These are phyloP conservation scores for Aspergillus bridgeri DNA, from an alignment of 495 filamentous ascomycete genomes.

Conservation along the genomic window DNA sequence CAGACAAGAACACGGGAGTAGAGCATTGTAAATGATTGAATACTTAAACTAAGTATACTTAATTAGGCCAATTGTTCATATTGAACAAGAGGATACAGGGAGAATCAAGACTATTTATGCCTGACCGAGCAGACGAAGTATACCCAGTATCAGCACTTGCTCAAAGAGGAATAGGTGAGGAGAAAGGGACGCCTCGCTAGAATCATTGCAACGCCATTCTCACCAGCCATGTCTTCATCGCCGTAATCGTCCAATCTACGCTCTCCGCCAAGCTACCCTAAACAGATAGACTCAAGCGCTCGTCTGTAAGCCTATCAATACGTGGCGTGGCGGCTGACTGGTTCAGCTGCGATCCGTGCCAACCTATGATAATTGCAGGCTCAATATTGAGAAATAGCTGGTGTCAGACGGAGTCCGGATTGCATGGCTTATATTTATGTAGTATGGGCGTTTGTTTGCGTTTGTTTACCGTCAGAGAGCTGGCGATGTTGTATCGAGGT, in stretches of 20 bases:
- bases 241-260: background rate
- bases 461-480: no score
- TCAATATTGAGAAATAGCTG: background rate
- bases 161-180: background rate
- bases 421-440: no score
- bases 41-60: no score
- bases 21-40: background rate
- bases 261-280: background rate
- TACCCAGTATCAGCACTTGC: background rate
- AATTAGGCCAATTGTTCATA: no score
- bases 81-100: no score
- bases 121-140: background rate
- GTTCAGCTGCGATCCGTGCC: background rate
- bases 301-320: background rate
- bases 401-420: background rate
- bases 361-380: background rate
- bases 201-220: background rate
- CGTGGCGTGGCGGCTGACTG: background rate
- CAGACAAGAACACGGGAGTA: background rate
- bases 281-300: background rate
- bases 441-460: no score
- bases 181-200: background rate
- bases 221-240: background rate
- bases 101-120: background rate
- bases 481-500: no score